phyloP scores from a whole-genome alignment of 1,284 basidiomycete genomes.

The Retiboletus fuscus region DNA sequence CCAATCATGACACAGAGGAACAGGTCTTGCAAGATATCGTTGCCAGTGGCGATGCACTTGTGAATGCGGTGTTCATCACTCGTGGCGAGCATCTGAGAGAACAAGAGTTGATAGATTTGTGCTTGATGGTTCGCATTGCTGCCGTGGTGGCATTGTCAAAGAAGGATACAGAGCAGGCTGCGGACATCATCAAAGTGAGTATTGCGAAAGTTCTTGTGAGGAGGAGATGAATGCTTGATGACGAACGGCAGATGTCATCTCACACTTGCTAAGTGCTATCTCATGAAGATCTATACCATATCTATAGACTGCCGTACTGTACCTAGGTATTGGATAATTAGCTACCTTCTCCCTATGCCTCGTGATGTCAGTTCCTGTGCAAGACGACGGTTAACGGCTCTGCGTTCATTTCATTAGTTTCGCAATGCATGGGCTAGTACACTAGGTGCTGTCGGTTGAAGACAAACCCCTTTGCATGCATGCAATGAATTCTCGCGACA shows the following conservation, averaged over 20 bases:
- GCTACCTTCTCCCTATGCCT: constrained; percentile 6
- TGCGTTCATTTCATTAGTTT: not conserved
- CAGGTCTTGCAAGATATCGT: constrained; percentile 87
- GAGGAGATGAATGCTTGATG: constrained; percentile 50
- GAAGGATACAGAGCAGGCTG: constrained; percentile 94
- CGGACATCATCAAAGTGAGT: constrained; percentile 78
- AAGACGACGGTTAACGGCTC: too few relatives aligned
- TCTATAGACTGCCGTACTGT: constrained; percentile 37
- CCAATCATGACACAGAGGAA: constrained; percentile 81
- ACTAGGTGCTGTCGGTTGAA: too few relatives aligned
- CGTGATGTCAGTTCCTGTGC: not conserved
- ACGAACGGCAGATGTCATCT: not conserved
- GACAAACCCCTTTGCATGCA: too few relatives aligned
- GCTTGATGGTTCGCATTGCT: constrained; percentile 90
- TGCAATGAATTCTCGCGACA: too few relatives aligned
- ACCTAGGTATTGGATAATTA: constrained; percentile 23
- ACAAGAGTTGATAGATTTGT: constrained; percentile 85
- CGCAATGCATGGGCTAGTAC: too few relatives aligned
- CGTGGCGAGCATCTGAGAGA: constrained; percentile 83
- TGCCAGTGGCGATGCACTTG: constrained; percentile 82
- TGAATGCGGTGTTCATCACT: constrained; percentile 85
- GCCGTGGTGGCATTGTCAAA: constrained; percentile 81
- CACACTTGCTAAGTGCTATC: not conserved
- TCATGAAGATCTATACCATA: constrained; percentile 37
- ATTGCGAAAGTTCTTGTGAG: constrained; percentile 76